Conservation (phyloP, 2,329 filamentous ascomycete genomes). For the Aspergillus tubingensis region DNA sequence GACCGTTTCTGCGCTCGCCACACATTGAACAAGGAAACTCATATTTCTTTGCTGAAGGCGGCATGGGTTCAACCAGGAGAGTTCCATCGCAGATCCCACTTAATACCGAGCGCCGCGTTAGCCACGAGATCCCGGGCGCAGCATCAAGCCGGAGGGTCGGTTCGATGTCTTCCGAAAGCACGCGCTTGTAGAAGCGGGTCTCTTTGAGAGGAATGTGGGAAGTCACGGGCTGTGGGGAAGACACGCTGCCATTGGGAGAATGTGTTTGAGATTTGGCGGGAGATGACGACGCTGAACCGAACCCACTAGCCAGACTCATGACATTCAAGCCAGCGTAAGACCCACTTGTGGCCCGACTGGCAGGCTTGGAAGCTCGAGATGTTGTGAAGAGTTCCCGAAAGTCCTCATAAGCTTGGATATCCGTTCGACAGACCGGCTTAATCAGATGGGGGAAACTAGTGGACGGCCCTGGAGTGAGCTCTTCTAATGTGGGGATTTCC, state of each 20-base stretch:
- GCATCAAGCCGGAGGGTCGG: constrained; percentile 86
- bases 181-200: constrained; percentile 90
- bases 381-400: constrained; percentile 75
- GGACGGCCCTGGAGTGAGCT: constrained; percentile 62
- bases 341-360: constrained; percentile 71
- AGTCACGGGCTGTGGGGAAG: constrained; percentile 47
- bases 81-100: constrained; percentile 81
- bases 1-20: constrained; percentile 74
- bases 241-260: constrained; percentile 49
- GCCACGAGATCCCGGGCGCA: constrained; percentile 89
- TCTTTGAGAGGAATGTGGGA: constrained; percentile 70
- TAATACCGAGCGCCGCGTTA: constrained; percentile 82
- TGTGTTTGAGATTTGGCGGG: constrained; percentile 59
- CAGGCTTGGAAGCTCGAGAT: constrained; percentile 62
- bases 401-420: constrained; percentile 79
- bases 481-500: constrained; percentile 50
- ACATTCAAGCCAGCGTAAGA: constrained; percentile 67
- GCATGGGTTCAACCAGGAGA: constrained; percentile 85
- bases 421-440: constrained; percentile 78
- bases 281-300: constrained; percentile 63
- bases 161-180: constrained; percentile 86
- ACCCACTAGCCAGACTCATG: constrained; percentile 54
- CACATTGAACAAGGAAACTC: constrained; percentile 78
- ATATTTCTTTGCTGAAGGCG: constrained; percentile 56
- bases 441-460: constrained; percentile 80